Evolutionary conservation across 345 rosid genomes (phyloP), one percentile per base, ranked within the genome.

Genomic region (Euphorbia pulcherrima): DNA sequence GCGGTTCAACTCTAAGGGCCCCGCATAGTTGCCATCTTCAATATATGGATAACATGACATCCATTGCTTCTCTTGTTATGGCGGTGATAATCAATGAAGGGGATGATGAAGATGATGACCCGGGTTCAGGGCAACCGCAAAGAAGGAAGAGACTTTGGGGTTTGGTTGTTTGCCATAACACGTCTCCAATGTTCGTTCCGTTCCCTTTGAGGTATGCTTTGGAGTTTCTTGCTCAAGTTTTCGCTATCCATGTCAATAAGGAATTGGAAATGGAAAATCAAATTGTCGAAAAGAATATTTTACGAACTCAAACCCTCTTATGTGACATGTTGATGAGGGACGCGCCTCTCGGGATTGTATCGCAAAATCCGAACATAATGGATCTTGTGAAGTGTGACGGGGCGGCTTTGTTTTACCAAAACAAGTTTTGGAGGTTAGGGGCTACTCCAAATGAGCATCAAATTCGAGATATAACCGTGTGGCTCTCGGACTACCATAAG

Each of bases 251-350:
- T 75, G 98, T 92, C 69, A 88, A 81, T 63, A 92, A 92, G 76
- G 98, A 92, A 75, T 77, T 90, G 40, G 97, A 90, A 72, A 68
- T 92, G 58, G 93, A 92, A 72, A 87, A 75, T 68, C 98, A 92
- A 80, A 87, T 87, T 3, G 59, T 86, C 27, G 98, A 93, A 87
- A 93, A 90, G 82, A 90, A 88, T 68, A 93, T 88, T 69, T 70
- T 93, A 71, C 90, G 96, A 30, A 93, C 96, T 0, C 97, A 90
- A 79, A 90, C 98, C 11, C 93, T 93, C 54, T 72, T 93, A 75
- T 93, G 98, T 12, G 97, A 93, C 69, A 90, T 93, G 98, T 80
- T 90, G 73, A 81, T 93, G 98, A 84, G 97, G 64, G 97, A 88
- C 76, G 96, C 93, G 39, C 98, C 97, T 1, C 79, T 93, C 41